A percentile compares a stretch with the other conserved stretches of the same genome.
phyloP scores from a whole-genome alignment of 192 early-diverging fungal genomes.

The Endogone sp. region DNA sequence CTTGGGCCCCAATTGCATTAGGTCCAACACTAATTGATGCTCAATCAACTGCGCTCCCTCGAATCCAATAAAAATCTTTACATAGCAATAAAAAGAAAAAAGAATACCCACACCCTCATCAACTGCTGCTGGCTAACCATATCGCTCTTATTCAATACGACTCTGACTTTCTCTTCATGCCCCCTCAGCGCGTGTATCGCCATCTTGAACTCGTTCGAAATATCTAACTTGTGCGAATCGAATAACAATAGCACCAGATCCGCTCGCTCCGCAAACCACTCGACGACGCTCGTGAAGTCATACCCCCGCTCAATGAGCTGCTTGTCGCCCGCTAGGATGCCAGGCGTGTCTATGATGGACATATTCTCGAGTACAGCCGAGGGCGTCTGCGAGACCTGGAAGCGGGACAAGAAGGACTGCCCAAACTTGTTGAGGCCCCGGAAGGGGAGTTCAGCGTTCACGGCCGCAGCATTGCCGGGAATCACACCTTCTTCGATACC shows the following conservation, averaged over 20 bases:
- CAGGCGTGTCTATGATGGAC: slow-evolving; percentile 89
- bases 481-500: slow-evolving; percentile 71
- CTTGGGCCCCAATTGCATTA: no score
- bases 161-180: slow-evolving; percentile 82
- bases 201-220: slow-evolving; percentile 84
- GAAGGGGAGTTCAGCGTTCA: slow-evolving; percentile 79
- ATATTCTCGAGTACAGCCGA: slow-evolving; percentile 75
- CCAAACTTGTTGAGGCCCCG: slow-evolving; percentile 78
- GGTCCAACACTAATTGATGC: no score
- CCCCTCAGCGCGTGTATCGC: slow-evolving; percentile 74
- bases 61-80: neutral
- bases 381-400: slow-evolving; percentile 79
- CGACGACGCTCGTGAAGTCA: slow-evolving; percentile 73
- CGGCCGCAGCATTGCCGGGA: slow-evolving; percentile 84
- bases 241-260: slow-evolving; percentile 84
- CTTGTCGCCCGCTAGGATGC: slow-evolving; percentile 84
- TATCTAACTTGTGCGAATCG: slow-evolving; percentile 88
- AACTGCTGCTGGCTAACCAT: slow-evolving; percentile 83
- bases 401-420: slow-evolving; percentile 72
- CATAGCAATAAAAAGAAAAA: neutral
- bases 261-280: slow-evolving; percentile 85
- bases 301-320: slow-evolving; percentile 79
- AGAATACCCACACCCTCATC: slow-evolving; percentile 68
- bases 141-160: slow-evolving; percentile 88
- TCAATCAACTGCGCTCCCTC: no score